Evolutionary conservation across 805 yeast species (phyloP), one percentile per base, ranked within the genome.

Genomic region (Saturnispora silvae): DNA sequence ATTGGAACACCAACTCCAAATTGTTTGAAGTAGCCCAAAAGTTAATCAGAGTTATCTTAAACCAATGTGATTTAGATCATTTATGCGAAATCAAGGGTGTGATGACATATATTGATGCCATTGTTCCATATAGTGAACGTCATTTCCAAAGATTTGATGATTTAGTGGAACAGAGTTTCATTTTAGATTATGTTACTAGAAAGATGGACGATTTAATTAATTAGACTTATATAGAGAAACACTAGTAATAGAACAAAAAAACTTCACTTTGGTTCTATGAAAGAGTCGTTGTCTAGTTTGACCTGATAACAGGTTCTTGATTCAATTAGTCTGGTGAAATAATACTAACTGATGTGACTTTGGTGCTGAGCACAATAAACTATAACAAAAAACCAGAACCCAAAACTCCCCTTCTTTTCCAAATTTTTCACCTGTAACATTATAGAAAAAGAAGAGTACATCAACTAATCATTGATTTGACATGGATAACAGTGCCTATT

Each of bases 1-100:
- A 85, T 53, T 92, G 99, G 99, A 92, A 92, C 56, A 79, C 94
- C 31, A 89, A 85, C 56, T 81, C 83, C 37, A 75, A 76, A 51
- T 77, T 84, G 26, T 83, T 83, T 51, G 75, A 71, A 35, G 71
- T 84, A 39, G 82, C 95, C 10, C 98, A 89, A 59, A 76, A 75
- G 40, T 60, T 86, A 29, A 66, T 89, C 36, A 67, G 72, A 45
- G 77, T 82, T 18, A 59, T 89, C 24, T 61, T 92, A 41, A 59
- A 62, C 29, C 65, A 64, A 33, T 73, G 74, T 47, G 62, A 68
- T 16, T 63, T 79, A 22, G 75, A 73, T 15, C 65, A 65, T 39
- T 56, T 87, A 33, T 67, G 71, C 45, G 75, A 73, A 47, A 68
- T 82, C 28, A 76, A 77, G 4, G 87, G 86, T 2, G 62, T 85